A percentile compares a stretch with the other conserved stretches of the same genome.
phyloP scores from a whole-genome alignment of 2,329 filamentous ascomycete species.

The Fusarium papillatum region DNA sequence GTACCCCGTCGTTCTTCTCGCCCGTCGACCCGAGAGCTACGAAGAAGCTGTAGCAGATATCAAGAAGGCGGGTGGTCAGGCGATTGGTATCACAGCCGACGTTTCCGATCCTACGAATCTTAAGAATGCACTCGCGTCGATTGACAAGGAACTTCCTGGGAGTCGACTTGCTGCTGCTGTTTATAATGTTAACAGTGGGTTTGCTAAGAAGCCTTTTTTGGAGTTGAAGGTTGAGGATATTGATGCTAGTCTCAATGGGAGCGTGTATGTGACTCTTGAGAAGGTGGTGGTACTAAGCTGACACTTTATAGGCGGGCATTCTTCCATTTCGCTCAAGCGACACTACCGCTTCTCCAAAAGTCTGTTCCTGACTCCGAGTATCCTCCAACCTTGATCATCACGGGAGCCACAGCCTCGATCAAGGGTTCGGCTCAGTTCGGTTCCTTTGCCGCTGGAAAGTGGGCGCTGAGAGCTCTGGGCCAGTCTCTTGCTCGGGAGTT shows the following conservation, averaged over 20 bases:
- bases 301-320: constrained; percentile 69
- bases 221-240: constrained; percentile 67
- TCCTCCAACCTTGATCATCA: constrained; percentile 87
- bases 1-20: constrained; percentile 83
- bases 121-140: constrained; percentile 70
- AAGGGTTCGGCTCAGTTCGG: constrained; percentile 79
- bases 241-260: constrained; percentile 58
- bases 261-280: constrained; percentile 57
- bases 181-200: constrained; percentile 75
- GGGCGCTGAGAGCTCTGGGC: constrained; percentile 79
- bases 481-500: constrained; percentile 88
- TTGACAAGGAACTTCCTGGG: constrained; percentile 69
- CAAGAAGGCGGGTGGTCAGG: constrained; percentile 74
- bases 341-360: constrained; percentile 78
- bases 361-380: constrained; percentile 66
- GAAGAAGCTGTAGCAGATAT: constrained; percentile 78
- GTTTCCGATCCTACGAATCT: constrained; percentile 59
- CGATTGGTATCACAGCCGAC: constrained; percentile 75
- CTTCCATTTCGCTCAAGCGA: constrained; percentile 81
- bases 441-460: constrained; percentile 84
- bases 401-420: constrained; percentile 86
- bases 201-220: constrained; percentile 69
- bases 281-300: neutral
- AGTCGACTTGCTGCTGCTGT: constrained; percentile 74
- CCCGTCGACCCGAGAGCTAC: constrained; percentile 76